These are phyloP conservation scores for Magnusiomyces paraingens DNA, from an alignment of 1,139 yeast genomes.

Conservation along the genomic window DNA sequence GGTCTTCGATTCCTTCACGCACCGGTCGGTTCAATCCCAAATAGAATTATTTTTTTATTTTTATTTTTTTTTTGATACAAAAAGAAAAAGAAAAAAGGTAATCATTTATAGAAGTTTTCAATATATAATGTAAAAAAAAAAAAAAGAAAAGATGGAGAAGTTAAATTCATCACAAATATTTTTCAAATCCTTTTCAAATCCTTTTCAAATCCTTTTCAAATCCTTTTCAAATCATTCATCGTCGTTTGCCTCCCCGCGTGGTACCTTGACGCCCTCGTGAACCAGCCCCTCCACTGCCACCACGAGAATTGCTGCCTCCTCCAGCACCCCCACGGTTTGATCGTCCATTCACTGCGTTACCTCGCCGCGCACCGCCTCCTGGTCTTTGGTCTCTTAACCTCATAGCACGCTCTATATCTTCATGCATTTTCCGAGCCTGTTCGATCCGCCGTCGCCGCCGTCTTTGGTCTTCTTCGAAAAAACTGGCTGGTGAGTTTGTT, in stretches of 20 bases:
- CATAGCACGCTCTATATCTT: slow-evolving; percentile 4
- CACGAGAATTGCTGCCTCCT: too few species aligned
- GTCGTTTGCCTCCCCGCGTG: neutral
- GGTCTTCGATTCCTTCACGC: too few species aligned
- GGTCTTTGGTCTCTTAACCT: slow-evolving; percentile 3
- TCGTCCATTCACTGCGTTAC: neutral
- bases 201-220: too few species aligned
- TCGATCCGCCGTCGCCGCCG: neutral
- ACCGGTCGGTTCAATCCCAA: too few species aligned
- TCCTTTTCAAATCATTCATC: neutral
- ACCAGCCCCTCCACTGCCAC: neutral
- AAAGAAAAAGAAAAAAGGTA: too few species aligned
- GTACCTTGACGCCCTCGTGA: neutral
- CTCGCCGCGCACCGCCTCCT: neutral
- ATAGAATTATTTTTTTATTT: too few species aligned
- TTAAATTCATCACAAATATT: too few species aligned
- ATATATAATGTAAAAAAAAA: too few species aligned
- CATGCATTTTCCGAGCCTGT: slow-evolving; percentile 6
- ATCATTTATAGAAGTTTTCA: too few species aligned
- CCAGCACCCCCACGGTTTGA: too few species aligned
- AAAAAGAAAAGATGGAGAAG: neutral
- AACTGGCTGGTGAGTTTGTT: neutral
- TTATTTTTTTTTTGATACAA: too few species aligned
- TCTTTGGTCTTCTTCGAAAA: neutral
- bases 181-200: too few species aligned